Percentiles rank a stretch among this genome's conserved stretches.
phyloP scores from a whole-genome alignment of 768 basidiomycete species.

The Chalciporus chontae region DNA sequence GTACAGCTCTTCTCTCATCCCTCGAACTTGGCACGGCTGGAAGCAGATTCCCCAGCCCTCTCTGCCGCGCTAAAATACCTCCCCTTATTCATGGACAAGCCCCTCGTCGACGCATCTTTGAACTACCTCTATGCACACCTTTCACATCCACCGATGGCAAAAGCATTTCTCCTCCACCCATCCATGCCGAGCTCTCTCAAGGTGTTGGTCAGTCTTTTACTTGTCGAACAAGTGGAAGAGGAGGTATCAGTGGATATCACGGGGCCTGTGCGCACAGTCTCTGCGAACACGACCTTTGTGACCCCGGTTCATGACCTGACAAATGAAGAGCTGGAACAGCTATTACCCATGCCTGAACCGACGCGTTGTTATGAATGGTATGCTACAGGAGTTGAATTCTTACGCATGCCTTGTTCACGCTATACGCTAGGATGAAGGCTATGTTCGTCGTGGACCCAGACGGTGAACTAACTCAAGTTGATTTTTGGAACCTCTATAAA shows the following conservation, averaged over 20 bases:
- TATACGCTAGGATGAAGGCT: constrained; percentile 73
- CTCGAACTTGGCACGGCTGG: constrained; percentile 51
- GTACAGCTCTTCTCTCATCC: constrained; percentile 61
- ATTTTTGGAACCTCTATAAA: constrained; percentile 93
- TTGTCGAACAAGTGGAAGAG: constrained; percentile 72
- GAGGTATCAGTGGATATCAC: constrained; percentile 61
- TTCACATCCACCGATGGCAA: constrained; percentile 70
- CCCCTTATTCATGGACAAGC: constrained; percentile 67
- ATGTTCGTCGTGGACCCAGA: constrained; percentile 77
- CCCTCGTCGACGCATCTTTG: constrained; percentile 64
- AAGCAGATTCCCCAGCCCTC: constrained; percentile 56
- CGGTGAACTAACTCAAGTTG: constrained; percentile 87
- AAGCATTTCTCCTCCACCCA: constrained; percentile 68
- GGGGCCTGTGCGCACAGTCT: constrained; percentile 53
- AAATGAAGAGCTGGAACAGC: constrained; percentile 59
- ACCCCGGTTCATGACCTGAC: constrained; percentile 65
- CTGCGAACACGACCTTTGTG: constrained; percentile 45
- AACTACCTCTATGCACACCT: constrained; percentile 76
- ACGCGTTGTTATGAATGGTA: constrained; percentile 83
- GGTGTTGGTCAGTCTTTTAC: constrained; percentile 61
- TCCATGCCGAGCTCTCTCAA: constrained; percentile 69
- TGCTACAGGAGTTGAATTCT: constrained; percentile 12
- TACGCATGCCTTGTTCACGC: constrained; percentile 11
- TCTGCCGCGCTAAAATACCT: constrained; percentile 65
- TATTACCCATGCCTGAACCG: constrained; percentile 64